These are phyloP conservation scores for Prunus yedoensis DNA, from an alignment of 331 rosid species.

Conservation along the genomic window DNA sequence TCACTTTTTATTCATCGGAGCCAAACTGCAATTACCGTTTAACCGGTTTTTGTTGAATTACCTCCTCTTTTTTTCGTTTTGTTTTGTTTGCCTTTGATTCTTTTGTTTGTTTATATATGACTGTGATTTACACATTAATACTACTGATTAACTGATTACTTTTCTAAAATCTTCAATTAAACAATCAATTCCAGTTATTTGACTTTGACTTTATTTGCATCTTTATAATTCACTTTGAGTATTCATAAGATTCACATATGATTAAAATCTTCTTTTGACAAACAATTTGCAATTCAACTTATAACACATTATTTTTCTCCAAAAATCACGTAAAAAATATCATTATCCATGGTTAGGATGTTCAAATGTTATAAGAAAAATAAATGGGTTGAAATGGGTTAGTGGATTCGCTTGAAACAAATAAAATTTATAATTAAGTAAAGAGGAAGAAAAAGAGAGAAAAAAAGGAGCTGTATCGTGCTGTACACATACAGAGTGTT, in stretches of 20 bases:
- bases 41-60: constrained; percentile 62
- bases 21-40: constrained; percentile 58
- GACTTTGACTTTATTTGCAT: neutral
- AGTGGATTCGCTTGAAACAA: neutral
- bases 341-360: no score
- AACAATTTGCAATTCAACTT: no score
- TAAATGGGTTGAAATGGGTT: no score
- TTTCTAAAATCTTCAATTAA: neutral
- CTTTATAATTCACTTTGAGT: no score
- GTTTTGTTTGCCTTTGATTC: constrained; percentile 13
- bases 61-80: constrained; percentile 1
- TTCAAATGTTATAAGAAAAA: no score
- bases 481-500: neutral
- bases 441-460: neutral
- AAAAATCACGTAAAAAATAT: no score
- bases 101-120: constrained; percentile 39
- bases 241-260: no score
- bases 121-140: constrained; percentile 29
- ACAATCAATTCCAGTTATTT: neutral
- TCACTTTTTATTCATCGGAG: constrained; percentile 17
- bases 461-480: neutral
- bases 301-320: no score
- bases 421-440: neutral
- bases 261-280: no score
- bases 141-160: constrained; percentile 17